phyloP scores from a whole-genome alignment of 495 filamentous ascomycete genomes.

The Penicillium coprophilum region DNA sequence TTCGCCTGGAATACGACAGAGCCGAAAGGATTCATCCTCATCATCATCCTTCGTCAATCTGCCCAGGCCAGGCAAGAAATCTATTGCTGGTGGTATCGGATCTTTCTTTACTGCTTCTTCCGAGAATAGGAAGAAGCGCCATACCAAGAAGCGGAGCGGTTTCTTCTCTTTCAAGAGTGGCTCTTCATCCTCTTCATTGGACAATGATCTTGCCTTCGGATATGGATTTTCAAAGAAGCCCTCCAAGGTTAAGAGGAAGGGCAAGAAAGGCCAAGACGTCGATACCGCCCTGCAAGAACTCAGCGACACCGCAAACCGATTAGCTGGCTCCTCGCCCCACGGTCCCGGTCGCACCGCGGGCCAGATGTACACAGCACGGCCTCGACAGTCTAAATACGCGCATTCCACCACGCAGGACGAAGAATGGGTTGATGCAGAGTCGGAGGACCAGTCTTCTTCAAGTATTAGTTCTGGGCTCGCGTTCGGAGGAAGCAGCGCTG shows the following conservation, averaged over 20 bases:
- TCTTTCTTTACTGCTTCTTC: conserved; percentile 54
- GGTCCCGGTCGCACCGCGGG: conserved; percentile 34
- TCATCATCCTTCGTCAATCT: conserved; percentile 36
- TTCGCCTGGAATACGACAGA: conserved; percentile 31
- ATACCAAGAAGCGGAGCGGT: conserved; percentile 44
- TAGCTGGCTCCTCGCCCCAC: conserved; percentile 45
- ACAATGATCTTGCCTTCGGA: conserved; percentile 54
- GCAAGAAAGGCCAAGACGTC: conserved; percentile 47
- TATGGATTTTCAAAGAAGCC: conserved; percentile 36
- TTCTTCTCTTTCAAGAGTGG: conserved; percentile 60
- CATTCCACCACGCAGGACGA: conserved; percentile 42
- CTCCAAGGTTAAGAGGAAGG: conserved; percentile 36
- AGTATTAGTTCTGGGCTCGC: conserved; percentile 57
- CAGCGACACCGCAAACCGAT: conserved; percentile 56
- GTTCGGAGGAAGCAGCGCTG: conserved; percentile 52
- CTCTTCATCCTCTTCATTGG: conserved; percentile 59
- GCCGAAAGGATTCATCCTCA: conserved; percentile 40
- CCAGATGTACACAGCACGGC: conserved; percentile 42
- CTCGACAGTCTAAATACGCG: conserved; percentile 29
- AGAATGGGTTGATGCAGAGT: conserved; percentile 61
- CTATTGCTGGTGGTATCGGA: conserved; percentile 31
- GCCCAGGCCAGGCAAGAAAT: conserved; percentile 30
- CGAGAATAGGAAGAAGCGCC: conserved; percentile 45
- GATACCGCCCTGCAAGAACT: conserved; percentile 57
- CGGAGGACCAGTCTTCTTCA: conserved; percentile 48